These are phyloP conservation scores for Aspergillus texensis DNA, from an alignment of 2,329 filamentous ascomycete genomes.

Conservation along the genomic window DNA sequence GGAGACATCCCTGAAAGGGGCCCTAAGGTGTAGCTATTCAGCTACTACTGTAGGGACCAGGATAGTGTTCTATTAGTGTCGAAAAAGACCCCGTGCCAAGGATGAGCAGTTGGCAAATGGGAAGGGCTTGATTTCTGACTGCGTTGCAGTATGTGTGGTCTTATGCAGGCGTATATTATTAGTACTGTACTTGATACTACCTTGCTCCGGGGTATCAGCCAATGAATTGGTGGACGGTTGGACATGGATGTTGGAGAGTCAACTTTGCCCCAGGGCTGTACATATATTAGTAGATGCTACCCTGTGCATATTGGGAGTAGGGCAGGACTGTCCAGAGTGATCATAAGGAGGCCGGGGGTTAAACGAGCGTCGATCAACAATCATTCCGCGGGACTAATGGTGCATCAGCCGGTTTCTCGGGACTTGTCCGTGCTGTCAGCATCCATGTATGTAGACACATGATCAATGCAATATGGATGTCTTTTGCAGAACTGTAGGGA, in stretches of 20 bases:
- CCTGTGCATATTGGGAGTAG: background rate
- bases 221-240: background rate
- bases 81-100: background rate
- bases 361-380: background rate
- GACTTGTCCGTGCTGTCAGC: background rate
- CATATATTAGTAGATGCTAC: background rate
- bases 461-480: background rate
- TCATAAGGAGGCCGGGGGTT: background rate
- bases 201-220: background rate
- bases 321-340: background rate
- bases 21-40: background rate
- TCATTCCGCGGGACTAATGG: background rate
- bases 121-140: background rate
- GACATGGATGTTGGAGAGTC: background rate
- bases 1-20: background rate
- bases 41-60: conserved; percentile 15
- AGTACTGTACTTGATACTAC: background rate
- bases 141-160: background rate
- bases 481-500: background rate
- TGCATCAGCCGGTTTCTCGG: background rate
- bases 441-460: background rate
- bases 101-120: background rate
- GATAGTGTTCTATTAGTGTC: background rate
- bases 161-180: conserved; percentile 1
- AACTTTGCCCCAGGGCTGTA: background rate